A percentile compares a stretch with the other conserved stretches of the same genome.
Conservation (phyloP, 2,329 filamentous ascomycete genomes). For the Capronia americana region DNA sequence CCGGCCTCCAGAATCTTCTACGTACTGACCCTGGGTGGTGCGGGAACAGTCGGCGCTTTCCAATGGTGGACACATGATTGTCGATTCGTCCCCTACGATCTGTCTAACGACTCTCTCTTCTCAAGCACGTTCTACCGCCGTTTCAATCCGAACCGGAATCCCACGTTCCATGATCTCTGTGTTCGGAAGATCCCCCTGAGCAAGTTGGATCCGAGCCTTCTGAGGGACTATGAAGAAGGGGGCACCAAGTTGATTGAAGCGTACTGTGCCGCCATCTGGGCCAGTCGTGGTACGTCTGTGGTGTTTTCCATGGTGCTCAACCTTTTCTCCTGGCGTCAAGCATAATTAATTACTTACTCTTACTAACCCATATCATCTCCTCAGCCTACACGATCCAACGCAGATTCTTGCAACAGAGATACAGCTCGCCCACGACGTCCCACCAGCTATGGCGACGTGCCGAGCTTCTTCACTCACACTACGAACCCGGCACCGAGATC, state of each 20-base stretch:
- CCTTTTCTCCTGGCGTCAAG: too few species aligned
- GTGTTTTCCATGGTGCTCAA: too few species aligned
- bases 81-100: background rate
- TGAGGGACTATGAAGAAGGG: background rate
- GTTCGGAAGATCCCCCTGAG: background rate
- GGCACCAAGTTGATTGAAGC: slow-evolving; percentile 1
- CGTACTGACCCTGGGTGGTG: background rate
- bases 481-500: slow-evolving; percentile 68
- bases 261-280: background rate
- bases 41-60: background rate
- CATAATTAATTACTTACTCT: too few species aligned
- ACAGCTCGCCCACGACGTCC: slow-evolving; percentile 41
- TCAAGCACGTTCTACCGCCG: background rate
- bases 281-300: background rate
- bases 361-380: background rate
- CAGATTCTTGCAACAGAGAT: slow-evolving; percentile 28
- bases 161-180: background rate
- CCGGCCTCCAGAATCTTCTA: background rate
- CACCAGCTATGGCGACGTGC: slow-evolving; percentile 66
- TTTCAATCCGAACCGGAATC: background rate
- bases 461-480: slow-evolving; percentile 62
- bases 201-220: background rate
- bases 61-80: background rate
- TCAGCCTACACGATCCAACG: slow-evolving; percentile 53
- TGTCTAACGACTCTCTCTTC: background rate